A percentile compares a stretch with the other conserved stretches of the same genome.
phyloP scores from a whole-genome alignment of 345 rosid genomes.

The Angophora floribunda region DNA sequence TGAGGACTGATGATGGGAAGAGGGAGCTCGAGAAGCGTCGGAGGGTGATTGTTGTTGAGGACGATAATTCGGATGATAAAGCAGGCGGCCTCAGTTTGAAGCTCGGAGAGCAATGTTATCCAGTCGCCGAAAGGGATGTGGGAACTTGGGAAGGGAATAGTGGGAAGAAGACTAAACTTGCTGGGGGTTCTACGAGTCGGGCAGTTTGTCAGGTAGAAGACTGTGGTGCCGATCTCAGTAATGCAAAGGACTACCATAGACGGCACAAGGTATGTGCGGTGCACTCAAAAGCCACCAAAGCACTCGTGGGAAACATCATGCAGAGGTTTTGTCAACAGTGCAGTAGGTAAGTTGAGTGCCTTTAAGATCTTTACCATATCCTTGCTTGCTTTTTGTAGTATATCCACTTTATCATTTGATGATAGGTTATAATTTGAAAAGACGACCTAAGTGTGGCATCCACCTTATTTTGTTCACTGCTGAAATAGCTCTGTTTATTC shows the following conservation, averaged over 20 bases:
- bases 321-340: slow-evolving; percentile 99
- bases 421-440: not conserved
- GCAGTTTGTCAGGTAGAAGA: slow-evolving; percentile 91
- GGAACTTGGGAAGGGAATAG: slow-evolving; percentile 47
- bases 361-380: not conserved
- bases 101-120: slow-evolving; percentile 57
- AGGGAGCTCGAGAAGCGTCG: slow-evolving; percentile 70
- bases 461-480: not conserved
- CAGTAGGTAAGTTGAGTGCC: slow-evolving; percentile 54
- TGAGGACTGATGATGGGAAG: slow-evolving; percentile 30
- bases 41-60: slow-evolving; percentile 58
- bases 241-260: slow-evolving; percentile 92
- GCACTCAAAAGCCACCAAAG: slow-evolving; percentile 91
- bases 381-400: not conserved
- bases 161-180: slow-evolving; percentile 68
- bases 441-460: not conserved
- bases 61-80: slow-evolving; percentile 29
- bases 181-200: slow-evolving; percentile 43
- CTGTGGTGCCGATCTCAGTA: slow-evolving; percentile 90
- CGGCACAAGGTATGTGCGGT: slow-evolving; percentile 94
- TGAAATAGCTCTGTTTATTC: not conserved
- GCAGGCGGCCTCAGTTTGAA: slow-evolving; percentile 56
- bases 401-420: not conserved
- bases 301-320: slow-evolving; percentile 78
- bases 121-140: slow-evolving; percentile 28